Conservation (phyloP, 176 grass and related monocot genomes). For the Oryza australiensis region DNA sequence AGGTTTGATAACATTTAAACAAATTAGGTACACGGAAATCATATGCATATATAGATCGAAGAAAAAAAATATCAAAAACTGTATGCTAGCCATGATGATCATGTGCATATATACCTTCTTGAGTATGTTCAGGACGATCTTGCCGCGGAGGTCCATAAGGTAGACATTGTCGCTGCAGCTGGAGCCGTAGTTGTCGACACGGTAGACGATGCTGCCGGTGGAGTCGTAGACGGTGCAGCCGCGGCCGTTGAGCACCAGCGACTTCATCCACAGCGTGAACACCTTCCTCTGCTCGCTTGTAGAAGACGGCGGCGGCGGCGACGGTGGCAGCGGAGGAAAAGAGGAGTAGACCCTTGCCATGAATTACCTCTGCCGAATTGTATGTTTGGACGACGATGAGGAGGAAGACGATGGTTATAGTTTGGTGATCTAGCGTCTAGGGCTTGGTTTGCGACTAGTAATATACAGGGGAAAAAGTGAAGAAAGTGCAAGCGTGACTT, state of each 20-base stretch:
- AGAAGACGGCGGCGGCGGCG: background rate
- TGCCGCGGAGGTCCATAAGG: constrained; percentile 69
- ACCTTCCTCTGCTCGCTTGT: constrained; percentile 45
- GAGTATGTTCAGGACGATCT: constrained; percentile 45
- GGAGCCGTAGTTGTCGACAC: constrained; percentile 75
- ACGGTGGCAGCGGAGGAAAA: background rate
- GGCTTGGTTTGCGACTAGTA: background rate
- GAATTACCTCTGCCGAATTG: background rate
- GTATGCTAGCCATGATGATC: background rate
- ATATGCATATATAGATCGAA: background rate
- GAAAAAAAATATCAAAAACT: background rate
- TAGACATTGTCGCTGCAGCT: constrained; percentile 40
- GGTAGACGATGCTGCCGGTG: constrained; percentile 55
- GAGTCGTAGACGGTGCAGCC: constrained; percentile 77
- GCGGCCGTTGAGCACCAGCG: constrained; percentile 58
- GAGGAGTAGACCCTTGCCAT: constrained; percentile 44
- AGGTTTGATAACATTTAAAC: background rate
- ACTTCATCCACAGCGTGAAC: constrained; percentile 74
- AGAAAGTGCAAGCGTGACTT: constrained; percentile 12
- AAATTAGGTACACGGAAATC: background rate
- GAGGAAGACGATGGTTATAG: constrained; percentile 1
- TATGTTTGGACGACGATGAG: background rate
- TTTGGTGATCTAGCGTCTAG: constrained; percentile 7
- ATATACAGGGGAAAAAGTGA: background rate
- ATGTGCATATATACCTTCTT: constrained; percentile 42